Evolutionary conservation across 2,329 filamentous ascomycete genomes (phyloP), one percentile per base, ranked within the genome.

Genomic region (Stachybotrys elegans): DNA sequence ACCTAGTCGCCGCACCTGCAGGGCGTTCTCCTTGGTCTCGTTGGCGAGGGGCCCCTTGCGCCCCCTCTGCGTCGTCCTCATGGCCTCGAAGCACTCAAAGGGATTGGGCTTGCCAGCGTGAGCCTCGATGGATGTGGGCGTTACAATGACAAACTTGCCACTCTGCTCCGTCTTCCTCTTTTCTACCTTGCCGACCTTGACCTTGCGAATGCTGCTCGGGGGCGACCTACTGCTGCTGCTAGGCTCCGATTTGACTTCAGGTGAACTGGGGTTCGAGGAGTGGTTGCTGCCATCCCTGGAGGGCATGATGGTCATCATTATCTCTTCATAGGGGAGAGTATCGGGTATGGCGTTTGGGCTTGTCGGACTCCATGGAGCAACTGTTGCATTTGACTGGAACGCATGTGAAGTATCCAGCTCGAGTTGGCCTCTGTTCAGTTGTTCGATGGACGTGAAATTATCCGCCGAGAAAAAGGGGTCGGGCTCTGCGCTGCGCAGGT

Each of bases 11-110:
- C 77, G 70, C 11, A 81, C 75, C 44, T 76, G 69, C 3, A 79
- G 64, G 1, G 77, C 77, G 37, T 67, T 73, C 57, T 77, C 67
- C 55, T 78, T 78, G 22, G 69, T 75, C n/a, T 73, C 70, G 38
- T 72, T 66, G 21, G 74, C 72, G 29, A 80, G 58, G 2, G 76
- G 76, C 0, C 77, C 77, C 53, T 80, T 80, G 42, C 77, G 68
- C 2, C 77, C 77, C 43, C 74, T 69, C 48, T 78, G 75, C 7
- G 73, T 73, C 6, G 71, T 69, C 20, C 72, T 66, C 62, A 74
- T 67, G 14, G 69, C 69, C 51, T 79, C 75, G 54, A 78, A 74
- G 51, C 75, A 78, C 46, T 79, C 75, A 47, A 70, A 79, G 2
- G 70, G 69, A 53, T 77, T 78, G 34, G 69, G 66, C 34, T 68